Percentiles rank a stretch among this genome's conserved stretches.
Conservation (phyloP, 208 protist genomes). For the Strigomonas culicis region DNA sequence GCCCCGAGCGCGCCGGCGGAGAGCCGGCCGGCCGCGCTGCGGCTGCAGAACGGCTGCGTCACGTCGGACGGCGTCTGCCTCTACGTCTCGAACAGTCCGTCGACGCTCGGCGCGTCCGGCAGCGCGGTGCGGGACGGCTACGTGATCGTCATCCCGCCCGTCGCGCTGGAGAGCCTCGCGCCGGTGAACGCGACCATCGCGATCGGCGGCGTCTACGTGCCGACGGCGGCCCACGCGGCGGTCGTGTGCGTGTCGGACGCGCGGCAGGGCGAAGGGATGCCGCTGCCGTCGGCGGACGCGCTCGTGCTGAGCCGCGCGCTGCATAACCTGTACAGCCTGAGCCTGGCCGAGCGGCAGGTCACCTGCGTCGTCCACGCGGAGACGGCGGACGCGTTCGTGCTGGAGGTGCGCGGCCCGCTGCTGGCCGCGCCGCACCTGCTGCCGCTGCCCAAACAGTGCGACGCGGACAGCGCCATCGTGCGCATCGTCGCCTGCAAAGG, state of each 20-base stretch:
- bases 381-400: neutral
- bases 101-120: neutral
- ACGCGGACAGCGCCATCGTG: neutral
- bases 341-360: neutral
- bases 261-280: neutral
- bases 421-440: neutral
- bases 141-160: conserved; percentile 19
- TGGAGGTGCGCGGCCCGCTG: neutral
- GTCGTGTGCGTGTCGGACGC: conserved; percentile 7
- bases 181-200: conserved; percentile 30
- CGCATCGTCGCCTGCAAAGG: conserved; percentile 8
- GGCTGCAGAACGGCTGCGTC: conserved; percentile 18
- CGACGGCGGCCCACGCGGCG: conserved; percentile 21
- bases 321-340: neutral
- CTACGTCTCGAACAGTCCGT: conserved; percentile 7
- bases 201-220: conserved; percentile 26
- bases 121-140: neutral
- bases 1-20: neutral
- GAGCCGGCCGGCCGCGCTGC: neutral
- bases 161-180: conserved; percentile 34
- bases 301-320: neutral
- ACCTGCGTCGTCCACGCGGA: neutral
- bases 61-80: conserved; percentile 28
- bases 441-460: neutral
- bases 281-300: neutral